Base-by-base conservation (phyloP, 768 basidiomycete species). In the Boletus patriciae region DNA sequence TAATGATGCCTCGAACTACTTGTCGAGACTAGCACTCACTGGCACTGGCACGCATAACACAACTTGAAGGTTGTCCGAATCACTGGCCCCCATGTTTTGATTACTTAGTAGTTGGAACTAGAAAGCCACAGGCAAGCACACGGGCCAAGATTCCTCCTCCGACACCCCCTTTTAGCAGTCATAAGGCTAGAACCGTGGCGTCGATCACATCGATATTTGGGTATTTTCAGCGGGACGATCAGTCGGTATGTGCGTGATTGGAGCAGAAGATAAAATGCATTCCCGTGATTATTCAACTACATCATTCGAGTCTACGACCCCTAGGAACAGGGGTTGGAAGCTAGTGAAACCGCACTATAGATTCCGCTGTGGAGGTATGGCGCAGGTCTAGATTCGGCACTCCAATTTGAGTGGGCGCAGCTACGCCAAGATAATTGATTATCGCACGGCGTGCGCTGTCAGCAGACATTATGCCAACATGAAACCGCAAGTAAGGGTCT, bases 191-290 rank as follows among this genome's bases (percentile, higher is more conserved):
- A 31, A 41, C 15, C n/a, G 31, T 37, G 38, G 42, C 23, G 36
- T 12, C 49, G 47, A 50, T 46, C 42, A 18, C 12, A 41, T 25
- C 38, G 23, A 41, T 23, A n/a, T 36, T 16, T 31, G 38, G 38
- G 37, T 31, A n/a, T 46, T 61, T 47, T 44, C 37, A 51, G 34
- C 33, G n/a, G 21, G 33, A 58, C 54, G 59, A 59, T 58, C 56
- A 49, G 25, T 57, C 46, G 55, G 57, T 13, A 21, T 13, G 37
- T 9, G 19, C 23, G 11, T 9, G 13, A 53, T 59, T 33, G 46
- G 36, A 31, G 43, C 38, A 8, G 40, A 23, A 15, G 31, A 54
- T 31, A 54, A 49, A 27, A 41, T 34, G 31, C 37, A 40, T 43
- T 60, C 45, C 45, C 40, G 45, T 59, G 58, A 59, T 60, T 60